These are phyloP conservation scores for Geotrichum candidum DNA, from an alignment of 1,139 yeast species.

Conservation along the genomic window DNA sequence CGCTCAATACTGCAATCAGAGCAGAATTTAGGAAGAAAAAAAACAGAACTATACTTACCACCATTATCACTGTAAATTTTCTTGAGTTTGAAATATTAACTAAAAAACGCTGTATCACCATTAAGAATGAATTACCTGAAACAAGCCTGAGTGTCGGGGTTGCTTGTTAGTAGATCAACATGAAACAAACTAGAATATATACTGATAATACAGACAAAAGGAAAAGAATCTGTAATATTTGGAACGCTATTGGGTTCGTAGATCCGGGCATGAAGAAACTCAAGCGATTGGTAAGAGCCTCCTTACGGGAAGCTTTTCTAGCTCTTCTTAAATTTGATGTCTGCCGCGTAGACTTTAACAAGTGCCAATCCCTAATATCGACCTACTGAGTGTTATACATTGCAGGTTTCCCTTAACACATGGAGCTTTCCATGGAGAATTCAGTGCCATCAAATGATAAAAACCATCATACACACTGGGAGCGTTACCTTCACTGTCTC, in stretches of 20 bases:
- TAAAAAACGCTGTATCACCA: background rate
- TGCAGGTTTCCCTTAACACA: too few species aligned
- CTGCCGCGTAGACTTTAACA: too few species aligned
- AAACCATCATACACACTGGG: too few species aligned
- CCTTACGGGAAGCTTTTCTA: too few species aligned
- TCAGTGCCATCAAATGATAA: too few species aligned
- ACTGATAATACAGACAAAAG: background rate
- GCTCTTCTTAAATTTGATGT: too few species aligned
- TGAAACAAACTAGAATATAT: background rate
- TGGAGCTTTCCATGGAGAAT: too few species aligned
- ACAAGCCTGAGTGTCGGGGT: background rate
- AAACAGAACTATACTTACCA: background rate
- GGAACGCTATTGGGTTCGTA: background rate
- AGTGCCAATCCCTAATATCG: too few species aligned
- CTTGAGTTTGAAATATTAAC: background rate
- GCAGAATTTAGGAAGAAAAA: too few species aligned
- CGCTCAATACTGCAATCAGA: background rate
- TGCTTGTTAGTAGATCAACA: background rate
- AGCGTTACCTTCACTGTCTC: too few species aligned
- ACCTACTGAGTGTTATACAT: too few species aligned
- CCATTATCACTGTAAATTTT: background rate
- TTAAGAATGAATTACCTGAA: background rate
- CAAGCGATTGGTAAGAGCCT: background rate
- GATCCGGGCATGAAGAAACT: background rate
- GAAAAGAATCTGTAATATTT: background rate